Base-by-base conservation (phyloP, 2,329 filamentous ascomycete genomes). In the Dactylellina cionopaga region DNA sequence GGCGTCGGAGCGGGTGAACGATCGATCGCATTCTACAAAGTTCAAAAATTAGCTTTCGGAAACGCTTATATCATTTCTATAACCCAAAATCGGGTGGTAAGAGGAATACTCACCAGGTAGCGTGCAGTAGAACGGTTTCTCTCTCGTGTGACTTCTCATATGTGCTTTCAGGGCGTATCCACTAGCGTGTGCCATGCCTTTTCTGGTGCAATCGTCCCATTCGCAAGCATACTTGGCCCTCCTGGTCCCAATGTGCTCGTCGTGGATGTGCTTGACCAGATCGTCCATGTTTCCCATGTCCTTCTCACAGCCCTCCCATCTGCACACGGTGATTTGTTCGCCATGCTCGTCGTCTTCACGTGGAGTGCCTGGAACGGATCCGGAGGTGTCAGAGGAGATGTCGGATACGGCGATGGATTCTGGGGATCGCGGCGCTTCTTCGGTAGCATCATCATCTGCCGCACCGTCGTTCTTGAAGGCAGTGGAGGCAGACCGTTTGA, bases 181-280 rank as follows among this genome's bases (percentile, higher is more conserved):
- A 78, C 92, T 96, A 0, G 94, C 94, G 81, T 99, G 95, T 15
- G 92, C 89, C 81, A 95, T 88, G 70, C 92, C 92, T 82, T 96
- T 98, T 74, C 93, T 84, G 58, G 85, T 86, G 80, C 95, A 99
- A 76, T 94, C 94, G 70, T 87, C 88, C 95, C 95, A 99, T 81
- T 98, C 94, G 81, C 95, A 99, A n/a, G 92, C 92, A 80, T 98
- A 98, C 80, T 95, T 96, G 82, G 96, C 96, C 82, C 95, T 91
- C 60, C 93, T 88, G 73, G 89, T 92, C 79, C 95, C 92, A 78
- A 98, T 96, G 81, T 99, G 95, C 68, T 94, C 92, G 78, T 92
- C 90, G 81, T 98, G 94, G 70, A 95, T 91, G 78, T 95, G 91
- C 76, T 91, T 87, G 41, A 95, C 91, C 43, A 95, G 81, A 75